A percentile compares a stretch with the other conserved stretches of the same genome.
Conservation (phyloP, 441 rosid genomes). For the Sinapis alba region DNA sequence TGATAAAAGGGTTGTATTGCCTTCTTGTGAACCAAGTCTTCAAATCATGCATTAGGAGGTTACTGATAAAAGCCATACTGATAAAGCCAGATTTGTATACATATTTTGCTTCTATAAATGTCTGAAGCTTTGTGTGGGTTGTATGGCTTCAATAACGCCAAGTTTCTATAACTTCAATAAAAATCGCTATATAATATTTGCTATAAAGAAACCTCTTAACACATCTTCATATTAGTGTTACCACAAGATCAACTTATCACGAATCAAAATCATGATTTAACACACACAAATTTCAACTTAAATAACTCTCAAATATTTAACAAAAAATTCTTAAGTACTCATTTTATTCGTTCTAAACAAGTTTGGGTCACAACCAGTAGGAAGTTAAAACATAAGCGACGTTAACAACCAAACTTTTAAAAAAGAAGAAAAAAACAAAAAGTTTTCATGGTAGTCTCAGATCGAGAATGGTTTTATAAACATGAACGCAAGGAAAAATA, state of each 20-base stretch:
- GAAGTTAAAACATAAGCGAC: slow-evolving; percentile 7
- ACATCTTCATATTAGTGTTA: not conserved
- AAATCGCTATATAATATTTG: not conserved
- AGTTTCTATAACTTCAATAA: not conserved
- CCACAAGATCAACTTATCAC: slow-evolving; percentile 2
- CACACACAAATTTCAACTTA: not conserved
- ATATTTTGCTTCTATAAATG: not conserved
- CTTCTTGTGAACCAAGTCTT: slow-evolving; percentile 34
- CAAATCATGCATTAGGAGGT: not conserved
- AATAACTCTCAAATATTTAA: not conserved
- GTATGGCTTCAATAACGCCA: slow-evolving; percentile 4
- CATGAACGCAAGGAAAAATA: slow-evolving; percentile 26
- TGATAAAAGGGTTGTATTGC: not conserved
- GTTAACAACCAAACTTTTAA: not conserved
- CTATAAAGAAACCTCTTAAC: not conserved
- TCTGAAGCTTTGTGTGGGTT: slow-evolving; percentile 13
- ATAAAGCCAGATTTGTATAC: not conserved
- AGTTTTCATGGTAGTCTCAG: slow-evolving; percentile 26
- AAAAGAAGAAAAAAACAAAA: slow-evolving; percentile 14
- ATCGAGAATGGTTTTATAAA: slow-evolving; percentile 34
- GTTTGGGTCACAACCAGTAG: slow-evolving; percentile 7
- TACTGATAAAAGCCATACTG: no score
- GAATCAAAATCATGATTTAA: slow-evolving; percentile 1
- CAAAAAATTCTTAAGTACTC: not conserved
- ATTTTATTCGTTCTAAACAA: slow-evolving; percentile 1